phyloP scores from a whole-genome alignment of 495 filamentous ascomycete species.

The Penicillium samsonianum region DNA sequence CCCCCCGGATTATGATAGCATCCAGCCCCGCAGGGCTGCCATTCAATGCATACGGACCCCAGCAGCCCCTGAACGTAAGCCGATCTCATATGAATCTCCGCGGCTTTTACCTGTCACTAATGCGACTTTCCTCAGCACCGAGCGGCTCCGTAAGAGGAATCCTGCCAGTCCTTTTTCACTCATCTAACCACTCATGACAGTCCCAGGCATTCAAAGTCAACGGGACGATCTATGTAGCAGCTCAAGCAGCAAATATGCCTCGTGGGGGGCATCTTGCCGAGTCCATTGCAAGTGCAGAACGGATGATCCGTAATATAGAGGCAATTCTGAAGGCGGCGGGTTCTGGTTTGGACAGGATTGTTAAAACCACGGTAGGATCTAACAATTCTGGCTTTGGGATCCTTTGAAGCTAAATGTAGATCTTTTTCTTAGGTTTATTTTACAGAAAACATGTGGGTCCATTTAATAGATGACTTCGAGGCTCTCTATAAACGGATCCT shows the following conservation, averaged over 20 bases:
- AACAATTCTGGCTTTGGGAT: not conserved
- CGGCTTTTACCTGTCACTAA: not conserved
- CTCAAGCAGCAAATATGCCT: not conserved
- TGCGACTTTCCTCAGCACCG: not conserved
- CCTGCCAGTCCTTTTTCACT: not conserved
- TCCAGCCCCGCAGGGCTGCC: not conserved
- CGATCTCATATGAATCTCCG: not conserved
- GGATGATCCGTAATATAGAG: slow-evolving; percentile 3
- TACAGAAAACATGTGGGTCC: not conserved
- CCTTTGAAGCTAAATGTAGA: not conserved
- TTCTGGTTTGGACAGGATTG: not conserved
- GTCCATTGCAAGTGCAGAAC: not conserved
- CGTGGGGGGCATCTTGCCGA: not conserved
- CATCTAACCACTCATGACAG: not conserved
- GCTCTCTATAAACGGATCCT: not conserved
- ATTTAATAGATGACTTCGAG: not conserved
- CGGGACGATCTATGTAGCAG: slow-evolving; percentile 3
- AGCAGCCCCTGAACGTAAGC: slow-evolving; percentile 3
- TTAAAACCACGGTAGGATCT: slow-evolving; percentile 4
- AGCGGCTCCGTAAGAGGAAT: slow-evolving; percentile 1
- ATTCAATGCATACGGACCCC: slow-evolving; percentile 6
- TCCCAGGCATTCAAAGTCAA: slow-evolving; percentile 9
- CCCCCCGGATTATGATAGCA: slow-evolving; percentile 1
- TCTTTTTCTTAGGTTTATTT: not conserved
- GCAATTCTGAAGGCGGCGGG: slow-evolving; percentile 1